A percentile compares a stretch with the other conserved stretches of the same genome.
These are phyloP conservation scores for Picea abies DNA, from an alignment of 83 land plant species.

Conservation along the genomic window DNA sequence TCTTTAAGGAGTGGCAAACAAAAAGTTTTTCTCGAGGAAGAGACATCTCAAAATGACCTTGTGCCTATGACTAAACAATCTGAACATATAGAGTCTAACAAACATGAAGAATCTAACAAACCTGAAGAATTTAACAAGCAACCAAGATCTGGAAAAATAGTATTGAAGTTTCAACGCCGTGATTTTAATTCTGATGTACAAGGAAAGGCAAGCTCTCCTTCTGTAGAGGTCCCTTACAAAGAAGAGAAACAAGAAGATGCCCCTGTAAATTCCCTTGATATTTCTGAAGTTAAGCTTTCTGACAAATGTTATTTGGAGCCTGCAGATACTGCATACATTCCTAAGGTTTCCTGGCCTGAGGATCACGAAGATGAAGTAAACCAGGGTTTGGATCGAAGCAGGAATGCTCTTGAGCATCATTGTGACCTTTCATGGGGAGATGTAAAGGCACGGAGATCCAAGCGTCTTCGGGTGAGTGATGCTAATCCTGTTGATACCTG, in stretches of 20 bases:
- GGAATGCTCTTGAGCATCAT: constrained; percentile 20
- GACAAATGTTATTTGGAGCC: no score
- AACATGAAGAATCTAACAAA: constrained; percentile 9
- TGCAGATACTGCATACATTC: no score
- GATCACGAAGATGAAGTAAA: not conserved
- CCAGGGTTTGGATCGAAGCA: not conserved
- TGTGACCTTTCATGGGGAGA: constrained; percentile 53
- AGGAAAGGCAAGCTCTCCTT: constrained; percentile 5
- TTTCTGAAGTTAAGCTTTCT: no score
- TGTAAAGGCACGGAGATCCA: constrained; percentile 49
- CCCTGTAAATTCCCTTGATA: no score
- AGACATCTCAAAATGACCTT: constrained; percentile 17
- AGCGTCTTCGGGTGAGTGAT: constrained; percentile 33
- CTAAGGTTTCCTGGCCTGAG: not conserved
- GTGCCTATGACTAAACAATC: constrained; percentile 19
- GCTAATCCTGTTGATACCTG: constrained; percentile 14
- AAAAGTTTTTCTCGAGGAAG: constrained; percentile 30
- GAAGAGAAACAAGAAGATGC: not conserved
- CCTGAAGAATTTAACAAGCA: constrained; percentile 36
- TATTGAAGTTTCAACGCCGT: constrained; percentile 59
- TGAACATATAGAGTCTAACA: not conserved
- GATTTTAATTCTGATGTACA: constrained; percentile 21
- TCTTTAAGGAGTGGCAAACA: constrained; percentile 15
- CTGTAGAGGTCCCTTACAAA: not conserved
- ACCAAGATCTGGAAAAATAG: constrained; percentile 53